Base-by-base conservation (phyloP, 495 filamentous ascomycete genomes). In the Penicillium angulare region DNA sequence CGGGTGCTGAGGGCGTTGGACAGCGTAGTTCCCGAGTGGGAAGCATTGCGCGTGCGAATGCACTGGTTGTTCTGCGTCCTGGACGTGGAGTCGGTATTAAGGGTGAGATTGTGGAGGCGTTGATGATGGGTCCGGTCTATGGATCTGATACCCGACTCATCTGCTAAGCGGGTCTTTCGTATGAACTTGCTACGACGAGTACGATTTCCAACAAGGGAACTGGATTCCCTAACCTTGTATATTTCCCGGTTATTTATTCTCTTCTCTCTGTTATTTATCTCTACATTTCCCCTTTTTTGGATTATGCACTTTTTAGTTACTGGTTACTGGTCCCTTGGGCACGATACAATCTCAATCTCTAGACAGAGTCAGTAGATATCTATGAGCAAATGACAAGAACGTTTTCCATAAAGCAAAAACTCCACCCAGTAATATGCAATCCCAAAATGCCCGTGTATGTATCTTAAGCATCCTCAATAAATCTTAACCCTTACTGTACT, bases 1-100 rank as follows among this genome's bases (percentile, higher is more conserved):
- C 93, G 2, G 93, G 93, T 1, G 80, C 83, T 0, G 66, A 64
- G 20, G 73, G 71, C 7, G 68, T 67, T 3, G 72, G 72, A 23
- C 93, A 98, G 71, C 78, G 93, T 36, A 97, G 93, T 57, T 95
- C 89, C 5, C 79, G 81, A 50, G 87, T 98, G 5, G 90, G 90
- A 0, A 97, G 93, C 65, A 74, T 97, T 45, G 87, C 86, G 31
- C 84, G 85, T 24, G 90, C 95, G 18, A 97, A 98, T 72, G 88
- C 86, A 32, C 72, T 98, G 49, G 68, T 97, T 27, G 87, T 85
- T 57, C 72, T 98, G 60, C 88, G 87, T 35, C 74, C 82, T 7
- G 73, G 70, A 18, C 66, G 73, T 12, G 78, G 76, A 5, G 59
- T 62, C 16, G 58, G 78, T 5, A 64, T 57, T 13, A 80, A 81